phyloP scores from a whole-genome alignment of 768 basidiomycete species.

The Lactarius psammicola region DNA sequence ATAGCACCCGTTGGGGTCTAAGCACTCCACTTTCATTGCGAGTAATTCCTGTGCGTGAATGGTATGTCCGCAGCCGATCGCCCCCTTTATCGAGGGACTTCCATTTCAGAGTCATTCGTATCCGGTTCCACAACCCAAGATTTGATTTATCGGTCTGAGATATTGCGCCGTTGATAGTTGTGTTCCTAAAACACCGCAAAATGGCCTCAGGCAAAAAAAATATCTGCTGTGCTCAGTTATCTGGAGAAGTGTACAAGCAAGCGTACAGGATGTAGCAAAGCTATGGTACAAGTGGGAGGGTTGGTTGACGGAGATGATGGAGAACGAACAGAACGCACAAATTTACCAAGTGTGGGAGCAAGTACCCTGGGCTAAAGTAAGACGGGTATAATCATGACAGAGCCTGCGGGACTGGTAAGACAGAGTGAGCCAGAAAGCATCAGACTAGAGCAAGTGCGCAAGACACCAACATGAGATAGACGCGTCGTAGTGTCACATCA shows the following conservation, averaged over 20 bases:
- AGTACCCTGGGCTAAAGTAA: neutral
- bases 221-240: neutral
- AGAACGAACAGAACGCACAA: neutral
- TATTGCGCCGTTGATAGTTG: neutral
- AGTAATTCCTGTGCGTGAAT: too few species aligned
- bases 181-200: conserved; percentile 4
- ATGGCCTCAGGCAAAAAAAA: neutral
- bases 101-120: neutral
- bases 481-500: conserved; percentile 54
- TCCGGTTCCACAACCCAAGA: neutral
- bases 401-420: neutral
- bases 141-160: neutral
- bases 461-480: neutral
- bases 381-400: neutral
- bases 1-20: neutral
- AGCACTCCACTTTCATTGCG: neutral
- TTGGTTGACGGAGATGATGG: neutral
- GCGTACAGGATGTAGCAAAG: neutral
- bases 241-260: neutral
- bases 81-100: neutral
- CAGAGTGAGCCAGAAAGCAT: neutral
- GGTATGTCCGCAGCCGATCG: neutral
- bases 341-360: neutral
- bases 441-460: neutral
- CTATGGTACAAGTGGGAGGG: neutral